These are phyloP conservation scores for Madurella mycetomatis DNA, from an alignment of 2,329 filamentous ascomycete genomes.

Conservation along the genomic window DNA sequence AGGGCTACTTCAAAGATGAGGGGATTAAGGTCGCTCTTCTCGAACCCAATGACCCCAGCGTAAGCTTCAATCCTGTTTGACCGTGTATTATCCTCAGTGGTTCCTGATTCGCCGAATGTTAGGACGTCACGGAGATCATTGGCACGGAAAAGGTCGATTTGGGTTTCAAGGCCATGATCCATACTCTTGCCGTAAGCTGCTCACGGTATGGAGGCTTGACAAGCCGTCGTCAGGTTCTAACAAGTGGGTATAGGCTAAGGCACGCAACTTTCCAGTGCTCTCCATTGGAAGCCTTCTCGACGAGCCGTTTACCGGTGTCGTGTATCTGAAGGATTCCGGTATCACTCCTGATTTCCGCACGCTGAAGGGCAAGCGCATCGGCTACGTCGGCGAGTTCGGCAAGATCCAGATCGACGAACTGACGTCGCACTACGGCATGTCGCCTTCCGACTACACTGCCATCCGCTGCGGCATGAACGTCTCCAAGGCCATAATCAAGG, in stretches of 20 bases:
- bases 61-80: conserved; percentile 31
- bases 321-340: conserved; percentile 69
- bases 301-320: conserved; percentile 74
- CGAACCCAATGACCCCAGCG: conserved; percentile 73
- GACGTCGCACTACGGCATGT: conserved; percentile 72
- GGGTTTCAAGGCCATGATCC: conserved; percentile 81
- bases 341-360: conserved; percentile 72
- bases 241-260: conserved; percentile 55
- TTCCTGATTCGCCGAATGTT: conserved; percentile 5
- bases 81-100: not conserved
- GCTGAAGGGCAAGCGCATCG: conserved; percentile 71
- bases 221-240: not conserved
- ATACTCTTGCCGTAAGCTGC: conserved; percentile 61
- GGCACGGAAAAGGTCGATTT: conserved; percentile 71
- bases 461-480: conserved; percentile 80
- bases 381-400: conserved; percentile 76
- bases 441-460: conserved; percentile 67
- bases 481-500: conserved; percentile 68
- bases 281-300: conserved; percentile 73
- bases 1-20: conserved; percentile 70
- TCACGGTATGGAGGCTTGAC: not conserved
- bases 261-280: conserved; percentile 66
- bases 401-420: conserved; percentile 83
- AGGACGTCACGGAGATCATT: conserved; percentile 79
- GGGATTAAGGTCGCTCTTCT: conserved; percentile 73